phyloP scores from a whole-genome alignment of 805 yeast species.

The Candida maltosa region DNA sequence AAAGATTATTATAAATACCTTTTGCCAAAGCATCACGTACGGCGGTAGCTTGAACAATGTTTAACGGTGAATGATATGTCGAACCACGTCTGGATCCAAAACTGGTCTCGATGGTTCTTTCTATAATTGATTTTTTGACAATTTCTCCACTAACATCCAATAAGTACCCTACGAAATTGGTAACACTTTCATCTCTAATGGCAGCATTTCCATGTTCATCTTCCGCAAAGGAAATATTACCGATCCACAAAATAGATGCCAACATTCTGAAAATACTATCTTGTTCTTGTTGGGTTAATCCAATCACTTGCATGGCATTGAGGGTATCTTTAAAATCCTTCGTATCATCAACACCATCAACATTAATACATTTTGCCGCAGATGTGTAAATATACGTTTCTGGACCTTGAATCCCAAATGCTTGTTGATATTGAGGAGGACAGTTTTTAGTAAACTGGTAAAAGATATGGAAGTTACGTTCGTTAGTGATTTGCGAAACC shows the following conservation, averaged over 20 bases:
- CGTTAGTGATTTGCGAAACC: constrained; percentile 89
- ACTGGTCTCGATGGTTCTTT: constrained; percentile 83
- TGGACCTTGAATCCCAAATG: constrained; percentile 88
- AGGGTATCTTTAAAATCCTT: constrained; percentile 78
- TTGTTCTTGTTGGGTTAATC: constrained; percentile 77
- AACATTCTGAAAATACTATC: constrained; percentile 84
- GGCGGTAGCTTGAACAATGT: constrained; percentile 88
- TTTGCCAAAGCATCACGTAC: constrained; percentile 94
- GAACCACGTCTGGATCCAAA: constrained; percentile 91
- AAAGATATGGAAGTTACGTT: constrained; percentile 95
- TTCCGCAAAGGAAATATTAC: constrained; percentile 83
- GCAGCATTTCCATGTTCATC: constrained; percentile 83
- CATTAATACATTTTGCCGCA: constrained; percentile 79
- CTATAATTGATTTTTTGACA: constrained; percentile 65
- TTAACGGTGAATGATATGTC: constrained; percentile 90
- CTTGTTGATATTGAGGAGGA: constrained; percentile 75
- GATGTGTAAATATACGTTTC: constrained; percentile 90
- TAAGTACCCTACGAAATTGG: constrained; percentile 89
- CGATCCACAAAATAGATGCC: constrained; percentile 89
- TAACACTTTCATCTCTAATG: constrained; percentile 83
- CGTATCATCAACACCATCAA: constrained; percentile 80
- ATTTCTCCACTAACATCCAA: constrained; percentile 72
- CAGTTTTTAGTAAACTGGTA: constrained; percentile 95
- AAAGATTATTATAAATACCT: constrained; percentile 86
- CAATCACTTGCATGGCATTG: constrained; percentile 84